phyloP scores from a whole-genome alignment of 2,329 filamentous ascomycete species.

The Aspergillus costaricaensis region DNA sequence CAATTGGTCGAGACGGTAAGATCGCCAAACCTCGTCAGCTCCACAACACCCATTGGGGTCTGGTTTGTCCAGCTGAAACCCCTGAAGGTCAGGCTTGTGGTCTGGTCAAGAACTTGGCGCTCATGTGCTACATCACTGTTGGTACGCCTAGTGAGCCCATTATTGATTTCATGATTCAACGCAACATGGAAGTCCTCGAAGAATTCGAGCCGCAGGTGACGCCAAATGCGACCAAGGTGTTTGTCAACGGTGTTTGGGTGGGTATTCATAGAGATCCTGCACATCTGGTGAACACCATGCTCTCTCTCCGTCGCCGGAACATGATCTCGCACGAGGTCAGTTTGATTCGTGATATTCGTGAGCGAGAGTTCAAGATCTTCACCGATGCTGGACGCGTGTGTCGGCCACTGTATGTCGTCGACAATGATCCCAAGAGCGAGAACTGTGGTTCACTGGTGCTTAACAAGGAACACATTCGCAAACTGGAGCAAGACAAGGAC shows the following conservation, averaged over 20 bases:
- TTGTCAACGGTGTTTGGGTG: slow-evolving; percentile 97
- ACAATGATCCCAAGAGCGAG: slow-evolving; percentile 74
- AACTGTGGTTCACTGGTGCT: slow-evolving; percentile 78
- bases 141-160: slow-evolving; percentile 89
- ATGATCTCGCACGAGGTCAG: slow-evolving; percentile 91
- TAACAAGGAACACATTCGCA: slow-evolving; percentile 78
- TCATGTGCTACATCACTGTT: slow-evolving; percentile 98
- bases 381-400: slow-evolving; percentile 95
- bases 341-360: slow-evolving; percentile 91
- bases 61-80: slow-evolving; percentile 96
- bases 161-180: slow-evolving; percentile 90
- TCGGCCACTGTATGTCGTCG: slow-evolving; percentile 88
- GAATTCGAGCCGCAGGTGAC: slow-evolving; percentile 86
- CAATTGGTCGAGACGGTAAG: slow-evolving; percentile 96
- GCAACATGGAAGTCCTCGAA: slow-evolving; percentile 94
- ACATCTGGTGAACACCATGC: slow-evolving; percentile 76
- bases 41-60: slow-evolving; percentile 97
- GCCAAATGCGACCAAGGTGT: slow-evolving; percentile 94
- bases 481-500: slow-evolving; percentile 72
- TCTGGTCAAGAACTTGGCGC: slow-evolving; percentile 92
- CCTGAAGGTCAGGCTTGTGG: slow-evolving; percentile 98
- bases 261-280: slow-evolving; percentile 89
- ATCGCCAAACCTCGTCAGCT: slow-evolving; percentile 96
- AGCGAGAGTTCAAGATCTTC: slow-evolving; percentile 97
- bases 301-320: slow-evolving; percentile 74